Evolutionary conservation across 2,329 filamentous ascomycete genomes (phyloP).

Genomic region (Davidsoniella neocaledoniae): DNA sequence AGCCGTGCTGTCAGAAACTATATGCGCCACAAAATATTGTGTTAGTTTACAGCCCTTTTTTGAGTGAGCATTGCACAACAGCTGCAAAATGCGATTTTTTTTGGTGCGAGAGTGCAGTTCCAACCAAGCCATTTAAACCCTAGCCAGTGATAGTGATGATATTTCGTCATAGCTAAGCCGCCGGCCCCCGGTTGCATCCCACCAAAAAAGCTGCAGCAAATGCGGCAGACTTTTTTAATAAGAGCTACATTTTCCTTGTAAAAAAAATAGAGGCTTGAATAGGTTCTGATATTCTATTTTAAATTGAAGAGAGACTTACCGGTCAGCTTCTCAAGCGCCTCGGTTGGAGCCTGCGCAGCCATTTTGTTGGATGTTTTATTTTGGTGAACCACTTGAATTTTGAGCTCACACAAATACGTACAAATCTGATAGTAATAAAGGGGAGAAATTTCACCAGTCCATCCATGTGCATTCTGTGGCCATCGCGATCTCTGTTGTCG

Average conservation of each 20-base stretch:
- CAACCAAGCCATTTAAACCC: too few relatives aligned
- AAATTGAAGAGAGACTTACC: conserved; percentile 12
- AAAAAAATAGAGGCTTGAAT: too few relatives aligned
- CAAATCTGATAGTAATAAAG: too few relatives aligned
- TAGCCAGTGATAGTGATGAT: too few relatives aligned
- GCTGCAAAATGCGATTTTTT: not conserved
- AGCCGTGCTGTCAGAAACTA: conserved; percentile 20
- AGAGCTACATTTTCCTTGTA: too few relatives aligned
- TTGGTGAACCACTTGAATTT: not conserved
- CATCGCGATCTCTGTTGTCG: too few relatives aligned
- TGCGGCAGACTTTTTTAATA: not conserved
- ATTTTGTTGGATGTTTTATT: conserved; percentile 13
- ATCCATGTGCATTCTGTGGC: too few relatives aligned
- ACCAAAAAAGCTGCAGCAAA: not conserved
- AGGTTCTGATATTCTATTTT: too few relatives aligned
- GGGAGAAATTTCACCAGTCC: too few relatives aligned
- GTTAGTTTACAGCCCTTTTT: conserved; percentile 9
- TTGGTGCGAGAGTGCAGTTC: not conserved
- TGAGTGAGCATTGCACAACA: not conserved
- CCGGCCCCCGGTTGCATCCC: too few relatives aligned
- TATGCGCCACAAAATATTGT: not conserved
- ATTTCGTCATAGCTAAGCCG: not conserved
- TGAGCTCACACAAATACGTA: too few relatives aligned
- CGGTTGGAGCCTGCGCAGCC: conserved; percentile 17
- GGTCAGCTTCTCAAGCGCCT: conserved; percentile 18